These are phyloP conservation scores for Aspergillus bertholletiae DNA, from an alignment of 495 filamentous ascomycete genomes.

Conservation along the genomic window DNA sequence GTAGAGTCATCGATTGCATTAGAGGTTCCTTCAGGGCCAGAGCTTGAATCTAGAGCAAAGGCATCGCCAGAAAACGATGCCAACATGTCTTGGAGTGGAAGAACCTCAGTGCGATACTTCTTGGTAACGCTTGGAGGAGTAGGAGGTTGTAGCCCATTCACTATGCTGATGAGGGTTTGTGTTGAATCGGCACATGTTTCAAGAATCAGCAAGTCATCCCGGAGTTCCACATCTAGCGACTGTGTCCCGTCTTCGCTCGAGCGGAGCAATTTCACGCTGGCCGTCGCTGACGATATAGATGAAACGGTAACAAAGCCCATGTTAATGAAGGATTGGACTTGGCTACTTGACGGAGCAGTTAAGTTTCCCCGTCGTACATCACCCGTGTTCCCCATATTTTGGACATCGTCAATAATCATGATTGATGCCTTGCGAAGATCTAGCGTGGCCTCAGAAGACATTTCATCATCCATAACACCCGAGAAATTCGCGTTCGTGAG, in stretches of 20 bases:
- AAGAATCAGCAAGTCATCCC: constrained; percentile 80
- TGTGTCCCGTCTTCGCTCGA: constrained; percentile 51
- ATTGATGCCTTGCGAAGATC: constrained; percentile 76
- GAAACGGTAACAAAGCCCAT: constrained; percentile 81
- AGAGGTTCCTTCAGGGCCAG: constrained; percentile 12
- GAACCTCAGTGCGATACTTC: constrained; percentile 84
- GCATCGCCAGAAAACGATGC: constrained; percentile 85
- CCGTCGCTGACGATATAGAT: constrained; percentile 75
- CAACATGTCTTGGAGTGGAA: constrained; percentile 82
- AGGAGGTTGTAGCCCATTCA: constrained; percentile 81
- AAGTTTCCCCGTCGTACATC: constrained; percentile 45
- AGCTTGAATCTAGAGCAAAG: constrained; percentile 46
- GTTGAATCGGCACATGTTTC: constrained; percentile 98
- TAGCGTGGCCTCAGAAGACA: constrained; percentile 55
- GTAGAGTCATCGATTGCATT: constrained; percentile 9
- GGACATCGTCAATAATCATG: constrained; percentile 76
- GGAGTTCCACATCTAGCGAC: constrained; percentile 73
- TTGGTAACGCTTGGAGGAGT: constrained; percentile 71
- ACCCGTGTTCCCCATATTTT: constrained; percentile 43
- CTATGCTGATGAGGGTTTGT: constrained; percentile 77
- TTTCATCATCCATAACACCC: constrained; percentile 56
- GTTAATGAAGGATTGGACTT: constrained; percentile 61
- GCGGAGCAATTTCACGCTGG: constrained; percentile 54
- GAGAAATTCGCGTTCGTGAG: constrained; percentile 71
- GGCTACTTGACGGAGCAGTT: constrained; percentile 49